Conservation (phyloP, 805 yeast genomes). For the Scheffersomyces coipomensis region DNA sequence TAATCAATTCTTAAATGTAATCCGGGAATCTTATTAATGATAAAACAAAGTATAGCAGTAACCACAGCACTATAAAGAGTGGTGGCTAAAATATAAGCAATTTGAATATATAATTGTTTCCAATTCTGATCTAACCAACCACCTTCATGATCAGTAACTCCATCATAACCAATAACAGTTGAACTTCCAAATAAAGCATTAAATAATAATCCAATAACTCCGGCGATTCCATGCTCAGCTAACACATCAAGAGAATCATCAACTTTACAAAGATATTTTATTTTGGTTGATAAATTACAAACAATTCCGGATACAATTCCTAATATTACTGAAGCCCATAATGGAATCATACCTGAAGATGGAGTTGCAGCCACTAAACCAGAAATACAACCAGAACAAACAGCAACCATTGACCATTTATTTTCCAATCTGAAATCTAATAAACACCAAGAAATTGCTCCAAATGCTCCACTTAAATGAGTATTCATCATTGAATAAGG, state of each 20-base stretch:
- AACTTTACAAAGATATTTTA: constrained; percentile 75
- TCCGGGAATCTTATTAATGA: constrained; percentile 77
- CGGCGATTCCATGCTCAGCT: constrained; percentile 99
- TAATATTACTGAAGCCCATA: constrained; percentile 86
- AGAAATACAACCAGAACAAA: constrained; percentile 93
- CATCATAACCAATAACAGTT: constrained; percentile 89
- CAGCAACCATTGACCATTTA: constrained; percentile 92
- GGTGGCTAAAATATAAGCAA: constrained; percentile 77
- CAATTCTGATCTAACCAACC: constrained; percentile 93
- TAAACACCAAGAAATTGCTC: constrained; percentile 88
- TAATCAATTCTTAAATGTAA: constrained; percentile 76
- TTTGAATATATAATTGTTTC: constrained; percentile 87
- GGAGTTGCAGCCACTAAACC: constrained; percentile 98
- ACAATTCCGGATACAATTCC: constrained; percentile 79
- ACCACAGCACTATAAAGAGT: constrained; percentile 73
- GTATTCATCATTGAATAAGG: constrained; percentile 91
- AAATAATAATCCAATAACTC: constrained; percentile 84
- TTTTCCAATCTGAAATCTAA: constrained; percentile 84
- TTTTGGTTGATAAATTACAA: constrained; percentile 87
- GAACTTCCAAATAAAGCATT: constrained; percentile 86
- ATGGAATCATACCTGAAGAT: constrained; percentile 83
- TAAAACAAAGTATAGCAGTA: constrained; percentile 73
- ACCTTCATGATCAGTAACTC: constrained; percentile 77
- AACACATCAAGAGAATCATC: constrained; percentile 93
- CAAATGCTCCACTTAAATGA: constrained; percentile 84